Conservation (phyloP, 75 land plant species). For the Selaginella tamariscina region DNA sequence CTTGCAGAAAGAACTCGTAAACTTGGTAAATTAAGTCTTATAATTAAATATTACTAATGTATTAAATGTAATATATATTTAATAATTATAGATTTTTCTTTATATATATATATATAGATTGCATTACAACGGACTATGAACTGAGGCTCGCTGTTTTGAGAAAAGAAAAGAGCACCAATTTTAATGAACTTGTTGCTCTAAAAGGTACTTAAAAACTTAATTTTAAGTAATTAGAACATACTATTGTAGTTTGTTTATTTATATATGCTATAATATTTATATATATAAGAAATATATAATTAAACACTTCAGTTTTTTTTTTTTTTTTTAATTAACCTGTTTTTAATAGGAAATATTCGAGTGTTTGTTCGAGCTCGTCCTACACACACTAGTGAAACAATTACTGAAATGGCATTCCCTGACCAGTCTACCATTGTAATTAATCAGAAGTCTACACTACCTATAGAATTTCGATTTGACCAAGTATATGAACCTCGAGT, state of each 20-base stretch:
- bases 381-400: neutral
- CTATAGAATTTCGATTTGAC: slow-evolving; percentile 9
- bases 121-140: slow-evolving; percentile 1
- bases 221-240: neutral
- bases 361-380: slow-evolving; percentile 5
- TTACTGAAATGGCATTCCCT: neutral
- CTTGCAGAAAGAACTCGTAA: slow-evolving; percentile 82
- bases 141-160: slow-evolving; percentile 4
- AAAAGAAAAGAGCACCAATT: neutral
- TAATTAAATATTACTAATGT: no score
- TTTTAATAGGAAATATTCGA: slow-evolving; percentile 3
- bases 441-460: neutral
- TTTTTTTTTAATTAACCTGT: neutral
- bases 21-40: slow-evolving; percentile 37
- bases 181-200: neutral
- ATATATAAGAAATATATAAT: neutral
- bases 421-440: neutral
- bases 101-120: neutral
- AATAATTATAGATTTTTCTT: neutral
- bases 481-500: slow-evolving; percentile 3
- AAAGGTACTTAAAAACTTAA: neutral
- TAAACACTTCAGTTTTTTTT: neutral
- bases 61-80: no score
- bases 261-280: neutral
- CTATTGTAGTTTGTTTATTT: neutral